Percentiles rank a stretch among this genome's conserved stretches.
These are phyloP conservation scores for Exophiala phaeomuriformis DNA, from an alignment of 2,329 filamentous ascomycete genomes.

Conservation along the genomic window DNA sequence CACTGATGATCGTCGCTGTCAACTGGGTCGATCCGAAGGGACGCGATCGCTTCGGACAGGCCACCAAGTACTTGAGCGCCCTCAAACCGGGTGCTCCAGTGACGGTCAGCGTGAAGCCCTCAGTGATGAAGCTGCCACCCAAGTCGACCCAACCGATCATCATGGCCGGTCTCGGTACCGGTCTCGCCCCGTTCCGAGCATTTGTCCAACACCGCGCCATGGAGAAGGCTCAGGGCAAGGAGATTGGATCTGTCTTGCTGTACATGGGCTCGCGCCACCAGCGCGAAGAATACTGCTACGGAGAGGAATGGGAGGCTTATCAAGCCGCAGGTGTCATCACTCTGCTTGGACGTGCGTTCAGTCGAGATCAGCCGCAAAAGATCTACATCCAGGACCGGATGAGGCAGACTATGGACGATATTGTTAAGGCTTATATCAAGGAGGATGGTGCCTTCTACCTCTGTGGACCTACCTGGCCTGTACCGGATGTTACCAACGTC, in stretches of 20 bases:
- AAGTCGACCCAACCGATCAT: conserved; percentile 87
- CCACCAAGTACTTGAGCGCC: conserved; percentile 76
- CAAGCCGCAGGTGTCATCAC: conserved; percentile 93
- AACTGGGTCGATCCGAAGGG: conserved; percentile 87
- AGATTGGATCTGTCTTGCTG: conserved; percentile 84
- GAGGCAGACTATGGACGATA: conserved; percentile 75
- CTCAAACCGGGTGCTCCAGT: conserved; percentile 70
- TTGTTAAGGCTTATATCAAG: conserved; percentile 76
- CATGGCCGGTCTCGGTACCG: conserved; percentile 98
- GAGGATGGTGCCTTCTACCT: conserved; percentile 93
- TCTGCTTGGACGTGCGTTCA: conserved; percentile 86
- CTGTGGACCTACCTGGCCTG: conserved; percentile 96
- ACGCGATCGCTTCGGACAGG: conserved; percentile 84
- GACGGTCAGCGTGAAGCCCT: conserved; percentile 92
- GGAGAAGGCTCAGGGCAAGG: conserved; percentile 94
- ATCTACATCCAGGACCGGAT: conserved; percentile 99
- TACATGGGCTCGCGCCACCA: conserved; percentile 97
- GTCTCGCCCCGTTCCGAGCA: conserved; percentile 96
- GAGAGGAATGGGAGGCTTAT: conserved; percentile 99
- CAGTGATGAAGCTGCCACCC: conserved; percentile 95
- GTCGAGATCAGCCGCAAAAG: conserved; percentile 93
- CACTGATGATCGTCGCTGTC: conserved; percentile 94
- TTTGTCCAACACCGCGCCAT: conserved; percentile 97
- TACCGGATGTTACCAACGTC: conserved; percentile 91
- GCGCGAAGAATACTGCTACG: conserved; percentile 96